Conservation (phyloP, 1,139 yeast species). For the Yamadazyma buinensis region DNA sequence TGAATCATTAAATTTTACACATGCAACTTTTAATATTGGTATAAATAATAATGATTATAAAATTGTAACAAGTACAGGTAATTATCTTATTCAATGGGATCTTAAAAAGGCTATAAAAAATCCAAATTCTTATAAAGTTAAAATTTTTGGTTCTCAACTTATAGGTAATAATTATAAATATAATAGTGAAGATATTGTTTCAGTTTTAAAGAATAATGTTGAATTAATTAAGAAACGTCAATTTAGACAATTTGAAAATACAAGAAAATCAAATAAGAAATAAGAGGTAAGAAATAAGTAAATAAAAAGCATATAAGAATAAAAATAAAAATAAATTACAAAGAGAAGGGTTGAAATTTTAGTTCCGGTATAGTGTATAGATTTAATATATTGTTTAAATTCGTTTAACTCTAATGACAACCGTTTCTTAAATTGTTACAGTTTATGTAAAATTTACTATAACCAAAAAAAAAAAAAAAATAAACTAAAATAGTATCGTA, state of each 20-base stretch:
- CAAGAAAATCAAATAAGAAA: too few species aligned
- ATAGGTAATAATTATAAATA: slow-evolving; percentile 77
- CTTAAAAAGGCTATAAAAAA: slow-evolving; percentile 54
- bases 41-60: slow-evolving; percentile 59
- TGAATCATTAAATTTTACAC: slow-evolving; percentile 53
- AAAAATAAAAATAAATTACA: too few species aligned
- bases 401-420: too few species aligned
- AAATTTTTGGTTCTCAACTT: slow-evolving; percentile 58
- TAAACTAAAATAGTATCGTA: too few species aligned
- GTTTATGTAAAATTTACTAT: too few species aligned
- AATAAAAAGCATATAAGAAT: too few species aligned
- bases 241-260: slow-evolving; percentile 49
- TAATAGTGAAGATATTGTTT: slow-evolving; percentile 66
- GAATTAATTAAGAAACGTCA: slow-evolving; percentile 57
- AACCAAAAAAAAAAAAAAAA: too few species aligned
- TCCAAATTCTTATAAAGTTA: slow-evolving; percentile 56
- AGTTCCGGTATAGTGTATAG: too few species aligned
- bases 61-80: slow-evolving; percentile 75
- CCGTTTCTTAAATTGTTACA: too few species aligned
- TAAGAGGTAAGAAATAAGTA: too few species aligned
- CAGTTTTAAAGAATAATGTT: slow-evolving; percentile 70
- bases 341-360: too few species aligned
- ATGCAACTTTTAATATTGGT: slow-evolving; percentile 76
- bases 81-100: slow-evolving; percentile 82
- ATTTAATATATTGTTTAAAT: too few species aligned